These are phyloP conservation scores for Rubia peregrina DNA, from an alignment of 305 asterid species.

Conservation along the genomic window DNA sequence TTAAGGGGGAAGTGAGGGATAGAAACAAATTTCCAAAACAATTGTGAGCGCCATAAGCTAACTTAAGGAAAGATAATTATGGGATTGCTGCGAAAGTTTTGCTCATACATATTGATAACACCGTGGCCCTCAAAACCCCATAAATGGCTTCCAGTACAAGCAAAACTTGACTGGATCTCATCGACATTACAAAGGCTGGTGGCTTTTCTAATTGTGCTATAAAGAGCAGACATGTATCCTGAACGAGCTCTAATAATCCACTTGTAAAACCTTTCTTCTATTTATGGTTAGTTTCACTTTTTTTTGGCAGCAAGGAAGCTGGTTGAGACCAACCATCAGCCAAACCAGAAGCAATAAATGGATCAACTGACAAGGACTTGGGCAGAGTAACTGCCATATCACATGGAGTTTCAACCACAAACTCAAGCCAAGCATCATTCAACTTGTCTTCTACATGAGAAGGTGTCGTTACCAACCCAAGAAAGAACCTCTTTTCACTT, in stretches of 20 bases:
- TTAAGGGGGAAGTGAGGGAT: background rate
- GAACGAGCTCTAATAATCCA: no score
- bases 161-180: no score
- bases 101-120: background rate
- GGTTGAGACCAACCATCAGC: constrained; percentile 73
- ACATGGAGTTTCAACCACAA: constrained; percentile 68
- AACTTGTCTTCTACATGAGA: constrained; percentile 92
- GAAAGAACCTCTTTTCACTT: constrained; percentile 64
- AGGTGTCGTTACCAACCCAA: constrained; percentile 94
- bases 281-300: constrained; percentile 42
- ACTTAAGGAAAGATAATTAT: background rate
- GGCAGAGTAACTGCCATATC: constrained; percentile 46
- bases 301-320: constrained; percentile 29
- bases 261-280: constrained; percentile 39
- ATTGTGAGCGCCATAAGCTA: background rate
- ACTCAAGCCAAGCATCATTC: constrained; percentile 93
- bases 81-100: background rate
- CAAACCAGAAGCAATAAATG: constrained; percentile 45
- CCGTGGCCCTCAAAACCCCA: background rate
- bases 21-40: background rate
- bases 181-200: no score
- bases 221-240: no score
- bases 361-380: constrained; percentile 45
- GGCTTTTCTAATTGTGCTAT: no score
- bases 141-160: no score